Base-by-base conservation (phyloP, 2,329 filamentous ascomycete species). In the Pseudocercospora musae region DNA sequence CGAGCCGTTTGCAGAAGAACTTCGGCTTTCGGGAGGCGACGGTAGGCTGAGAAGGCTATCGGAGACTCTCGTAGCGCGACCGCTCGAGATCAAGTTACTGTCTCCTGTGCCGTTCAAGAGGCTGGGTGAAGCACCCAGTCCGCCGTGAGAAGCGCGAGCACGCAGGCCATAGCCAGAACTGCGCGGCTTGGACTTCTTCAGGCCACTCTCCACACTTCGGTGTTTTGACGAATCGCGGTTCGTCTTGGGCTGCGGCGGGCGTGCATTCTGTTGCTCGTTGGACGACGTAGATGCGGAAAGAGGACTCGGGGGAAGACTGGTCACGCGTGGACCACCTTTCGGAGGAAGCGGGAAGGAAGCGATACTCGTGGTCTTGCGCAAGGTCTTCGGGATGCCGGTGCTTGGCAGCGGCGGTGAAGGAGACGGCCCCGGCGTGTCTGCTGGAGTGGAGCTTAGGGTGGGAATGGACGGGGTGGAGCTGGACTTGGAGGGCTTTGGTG, bases 341-440 rank as follows among this genome's bases (percentile, higher is more conserved):
- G 94, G 94, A 13, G 94, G 94, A 67, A 96, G 90, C 29, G 94
- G 94, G 73, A 98, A 97, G 0, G 92, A 89, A 73, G 93, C 94
- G 72, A 97, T 96, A 81, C 93, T 97, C 72, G 96, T 89, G 0
- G 90, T 90, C 78, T 96, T 96, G 65, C 92, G 87, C 59, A 97
- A 78, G 1, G 88, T 86, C 76, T 88, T 93, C 25, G 67, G 67
- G n/a, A 68, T 42, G 11, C 57, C 66, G 33, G 58, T 52, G 55
- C 57, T 53, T 50, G 59, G 58, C 1, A 62, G 44, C 46, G 54
- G 42, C n/a, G 64, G 61, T 21, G 64, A 63, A 11, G 60, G 60
- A n/a, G 62, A 57, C 23, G 62, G 62, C 7, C 54, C 53, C 10
- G 62, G 60, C 29, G 59, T 44, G 25, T 66, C 60, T 4, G 85